Evolutionary conservation across 441 rosid genomes (phyloP).

Genomic region (Eruca vesicaria): DNA sequence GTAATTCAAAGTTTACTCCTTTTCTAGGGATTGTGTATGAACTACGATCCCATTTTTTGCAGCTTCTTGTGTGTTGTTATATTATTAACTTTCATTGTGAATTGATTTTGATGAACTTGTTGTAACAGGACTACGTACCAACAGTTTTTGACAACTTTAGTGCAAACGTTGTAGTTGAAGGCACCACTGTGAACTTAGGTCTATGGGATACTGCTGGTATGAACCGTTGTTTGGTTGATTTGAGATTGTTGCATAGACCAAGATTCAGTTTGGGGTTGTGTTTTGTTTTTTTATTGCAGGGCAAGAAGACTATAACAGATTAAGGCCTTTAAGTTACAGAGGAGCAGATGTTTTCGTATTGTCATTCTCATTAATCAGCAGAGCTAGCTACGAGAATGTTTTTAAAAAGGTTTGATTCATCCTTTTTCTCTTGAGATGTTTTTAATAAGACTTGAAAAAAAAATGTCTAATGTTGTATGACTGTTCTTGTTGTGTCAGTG

Average conservation of each 20-base stretch:
- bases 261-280: background rate
- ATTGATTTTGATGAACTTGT: conserved; percentile 15
- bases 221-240: background rate
- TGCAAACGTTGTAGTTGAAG: conserved; percentile 93
- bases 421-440: background rate
- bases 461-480: conserved; percentile 25
- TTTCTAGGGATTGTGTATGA: background rate
- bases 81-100: background rate
- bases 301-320: conserved; percentile 92
- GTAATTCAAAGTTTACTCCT: conserved; percentile 29
- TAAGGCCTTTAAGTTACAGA: conserved; percentile 97
- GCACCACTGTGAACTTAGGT: conserved; percentile 87
- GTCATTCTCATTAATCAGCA: conserved; percentile 93
- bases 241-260: background rate
- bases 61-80: background rate
- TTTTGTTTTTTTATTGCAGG: conserved; percentile 47
- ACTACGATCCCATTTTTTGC: background rate
- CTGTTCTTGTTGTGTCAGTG: conserved; percentile 52
- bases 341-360: conserved; percentile 95
- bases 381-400: conserved; percentile 93
- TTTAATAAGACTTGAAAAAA: background rate
- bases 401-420: conserved; percentile 66
- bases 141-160: conserved; percentile 98
- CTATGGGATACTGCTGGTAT: conserved; percentile 99
- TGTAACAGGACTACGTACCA: conserved; percentile 88